Evolutionary conservation across 2,329 filamentous ascomycete genomes (phyloP).

Genomic region (Macroventuria anomochaeta): DNA sequence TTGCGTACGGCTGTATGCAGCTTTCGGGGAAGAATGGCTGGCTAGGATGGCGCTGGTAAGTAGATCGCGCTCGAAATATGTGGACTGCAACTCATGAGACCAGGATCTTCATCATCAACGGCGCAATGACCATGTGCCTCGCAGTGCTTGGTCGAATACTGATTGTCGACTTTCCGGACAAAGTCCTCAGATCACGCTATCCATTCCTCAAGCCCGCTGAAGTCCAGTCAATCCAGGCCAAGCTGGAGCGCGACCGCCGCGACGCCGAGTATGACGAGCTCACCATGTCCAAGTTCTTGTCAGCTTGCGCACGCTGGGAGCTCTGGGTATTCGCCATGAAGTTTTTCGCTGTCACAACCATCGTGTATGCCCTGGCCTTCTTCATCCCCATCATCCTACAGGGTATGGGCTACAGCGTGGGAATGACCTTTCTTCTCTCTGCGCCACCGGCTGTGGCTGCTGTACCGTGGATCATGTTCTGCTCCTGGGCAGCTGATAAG

Average conservation of each 20-base stretch:
- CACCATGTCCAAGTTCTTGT: constrained; percentile 20
- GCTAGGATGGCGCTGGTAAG: constrained; percentile 23
- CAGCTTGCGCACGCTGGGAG: constrained; percentile 23
- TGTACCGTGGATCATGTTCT: constrained; percentile 30
- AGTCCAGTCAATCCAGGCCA: constrained; percentile 23
- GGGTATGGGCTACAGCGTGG: constrained; percentile 30
- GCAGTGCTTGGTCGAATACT: constrained; percentile 32
- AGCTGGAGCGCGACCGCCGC: constrained; percentile 25
- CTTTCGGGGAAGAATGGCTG: constrained; percentile 20
- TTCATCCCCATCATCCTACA: constrained; percentile 36
- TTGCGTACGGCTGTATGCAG: constrained; percentile 52
- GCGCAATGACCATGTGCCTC: constrained; percentile 39
- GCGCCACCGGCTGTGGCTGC: constrained; percentile 36
- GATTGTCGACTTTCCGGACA: constrained; percentile 43
- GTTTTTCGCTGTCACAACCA: constrained; percentile 25
- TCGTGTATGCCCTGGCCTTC: constrained; percentile 27
- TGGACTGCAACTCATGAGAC: background rate
- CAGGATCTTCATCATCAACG: constrained; percentile 66
- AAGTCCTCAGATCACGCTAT: constrained; percentile 26
- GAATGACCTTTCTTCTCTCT: constrained; percentile 31
- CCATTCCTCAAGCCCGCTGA: constrained; percentile 27
- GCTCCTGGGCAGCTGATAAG: constrained; percentile 29
- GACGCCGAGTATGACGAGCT: constrained; percentile 28
- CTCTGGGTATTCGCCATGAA: constrained; percentile 26
- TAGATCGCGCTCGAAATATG: background rate